Evolutionary conservation across 305 asterid genomes (phyloP), one percentile per base, ranked within the genome.

Genomic region (Solanum hybrid): DNA sequence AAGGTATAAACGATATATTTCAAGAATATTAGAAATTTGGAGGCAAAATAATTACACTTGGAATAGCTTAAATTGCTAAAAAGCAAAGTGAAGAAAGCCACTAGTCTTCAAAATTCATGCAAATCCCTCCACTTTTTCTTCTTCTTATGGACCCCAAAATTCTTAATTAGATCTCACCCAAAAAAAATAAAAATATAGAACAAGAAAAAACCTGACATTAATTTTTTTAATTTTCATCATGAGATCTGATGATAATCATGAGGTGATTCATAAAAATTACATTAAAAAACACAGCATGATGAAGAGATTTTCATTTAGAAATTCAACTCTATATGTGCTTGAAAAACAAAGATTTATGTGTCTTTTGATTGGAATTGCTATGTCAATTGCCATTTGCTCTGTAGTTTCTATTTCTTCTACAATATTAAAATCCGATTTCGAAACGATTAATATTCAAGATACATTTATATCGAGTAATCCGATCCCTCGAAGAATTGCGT

Each of bases 341-440:
- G 91, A 88, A 88, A 94, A 95, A 78, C 97, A 95, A 24, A 92
- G 99, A 91, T 89, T 94, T 42, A 87, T 90, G 3, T 95, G 96
- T 84, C 92, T 96, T 13, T 79, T 95, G 69, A 78, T 94, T 46
- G 99, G 99, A 37, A 87, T 95, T 79, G 92, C 91, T 64, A 88
- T 92, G 51, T 93, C 98, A 0, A 91, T 91, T 80, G 56, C 90
- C 14, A 12, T 93, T 71, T 94, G 93, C 90, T 32, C 90, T 34
- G 32, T 89, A 26, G 17, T 87, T 75, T 93, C 97, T 22, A 82
- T 93, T 5, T 31, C 88, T 64, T 79, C 60, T 1, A 36, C 37
- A 10, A 64, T 92, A 3, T 85, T 79, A 31, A 56, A 34, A 51
- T 27, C 22, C 9, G 89, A 27, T 89, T 73, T 51, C 0, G 72